Evolutionary conservation across 2,329 filamentous ascomycete genomes (phyloP).

Genomic region (Calonectria fujianensis): DNA sequence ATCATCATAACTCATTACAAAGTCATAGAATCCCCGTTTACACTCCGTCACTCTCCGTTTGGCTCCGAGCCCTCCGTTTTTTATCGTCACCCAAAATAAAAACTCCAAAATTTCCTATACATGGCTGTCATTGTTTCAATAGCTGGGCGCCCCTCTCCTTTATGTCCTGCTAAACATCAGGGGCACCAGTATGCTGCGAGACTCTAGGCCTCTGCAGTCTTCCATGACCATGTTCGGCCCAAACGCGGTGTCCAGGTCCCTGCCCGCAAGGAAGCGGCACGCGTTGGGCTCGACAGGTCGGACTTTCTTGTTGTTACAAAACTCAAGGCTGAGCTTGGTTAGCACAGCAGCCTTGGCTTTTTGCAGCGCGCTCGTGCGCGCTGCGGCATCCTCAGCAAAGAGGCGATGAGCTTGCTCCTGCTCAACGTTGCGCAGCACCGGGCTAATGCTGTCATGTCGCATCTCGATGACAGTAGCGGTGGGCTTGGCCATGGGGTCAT

Average conservation of each 20-base stretch:
- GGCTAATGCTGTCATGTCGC: slow-evolving; percentile 69
- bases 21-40: slow-evolving; percentile 49
- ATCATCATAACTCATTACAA: slow-evolving; percentile 57
- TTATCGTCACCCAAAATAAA: slow-evolving; percentile 2
- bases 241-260: slow-evolving; percentile 57
- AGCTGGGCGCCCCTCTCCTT: slow-evolving; percentile 39
- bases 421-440: slow-evolving; percentile 75
- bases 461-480: slow-evolving; percentile 39
- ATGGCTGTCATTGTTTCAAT: slow-evolving; percentile 16
- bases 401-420: slow-evolving; percentile 74
- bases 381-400: slow-evolving; percentile 74
- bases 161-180: slow-evolving; percentile 74
- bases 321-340: slow-evolving; percentile 74
- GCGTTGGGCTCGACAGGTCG: slow-evolving; percentile 60
- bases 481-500: slow-evolving; percentile 65
- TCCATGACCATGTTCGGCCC: slow-evolving; percentile 61
- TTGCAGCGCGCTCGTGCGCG: slow-evolving; percentile 72
- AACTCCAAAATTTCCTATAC: slow-evolving; percentile 26
- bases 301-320: slow-evolving; percentile 57
- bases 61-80: slow-evolving; percentile 23
- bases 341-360: slow-evolving; percentile 78
- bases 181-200: slow-evolving; percentile 73
- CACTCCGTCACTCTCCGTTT: slow-evolving; percentile 12
- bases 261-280: slow-evolving; percentile 57
- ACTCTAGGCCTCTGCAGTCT: slow-evolving; percentile 70